phyloP scores from a whole-genome alignment of 495 filamentous ascomycete genomes.

The Hypoxylon lienhwacheense region DNA sequence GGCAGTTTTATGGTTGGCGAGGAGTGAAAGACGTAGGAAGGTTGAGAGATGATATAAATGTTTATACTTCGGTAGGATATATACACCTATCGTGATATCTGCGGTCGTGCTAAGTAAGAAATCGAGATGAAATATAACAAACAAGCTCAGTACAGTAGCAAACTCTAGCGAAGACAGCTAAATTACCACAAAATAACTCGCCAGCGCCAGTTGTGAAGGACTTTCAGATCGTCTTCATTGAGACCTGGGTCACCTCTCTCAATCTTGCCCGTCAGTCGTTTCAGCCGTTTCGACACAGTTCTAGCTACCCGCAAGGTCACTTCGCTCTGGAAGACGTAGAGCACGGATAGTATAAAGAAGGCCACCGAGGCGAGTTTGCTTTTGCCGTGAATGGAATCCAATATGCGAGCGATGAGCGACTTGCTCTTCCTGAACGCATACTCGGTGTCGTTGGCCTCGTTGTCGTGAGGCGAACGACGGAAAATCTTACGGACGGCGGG shows the following conservation, averaged over 20 bases:
- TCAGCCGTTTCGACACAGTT: conserved; percentile 46
- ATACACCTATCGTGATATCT: not conserved
- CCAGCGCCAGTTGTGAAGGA: conserved; percentile 52
- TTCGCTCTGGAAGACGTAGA: conserved; percentile 54
- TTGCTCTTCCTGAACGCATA: conserved; percentile 50
- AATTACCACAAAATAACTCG: conserved; percentile 46
- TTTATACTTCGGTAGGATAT: not conserved
- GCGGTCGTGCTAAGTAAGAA: not conserved
- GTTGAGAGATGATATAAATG: not conserved
- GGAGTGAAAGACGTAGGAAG: not conserved
- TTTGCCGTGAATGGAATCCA: conserved; percentile 41
- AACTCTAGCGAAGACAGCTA: no score
- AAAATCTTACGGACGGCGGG: conserved; percentile 48
- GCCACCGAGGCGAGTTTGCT: conserved; percentile 46
- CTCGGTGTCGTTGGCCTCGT: conserved; percentile 47
- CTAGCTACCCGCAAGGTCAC: conserved; percentile 48
- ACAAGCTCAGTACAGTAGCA: no score
- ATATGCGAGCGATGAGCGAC: conserved; percentile 45
- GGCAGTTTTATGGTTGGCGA: no score
- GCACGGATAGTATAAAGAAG: conserved; percentile 49
- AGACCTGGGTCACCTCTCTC: conserved; percentile 46
- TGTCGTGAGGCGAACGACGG: conserved; percentile 36
- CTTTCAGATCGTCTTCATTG: conserved; percentile 44
- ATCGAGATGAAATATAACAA: no score
- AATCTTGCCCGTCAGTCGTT: conserved; percentile 44